A percentile compares a stretch with the other conserved stretches of the same genome.
Evolutionary conservation across 768 basidiomycete species (phyloP).

Genomic region (Cyclocybe cylindracea): DNA sequence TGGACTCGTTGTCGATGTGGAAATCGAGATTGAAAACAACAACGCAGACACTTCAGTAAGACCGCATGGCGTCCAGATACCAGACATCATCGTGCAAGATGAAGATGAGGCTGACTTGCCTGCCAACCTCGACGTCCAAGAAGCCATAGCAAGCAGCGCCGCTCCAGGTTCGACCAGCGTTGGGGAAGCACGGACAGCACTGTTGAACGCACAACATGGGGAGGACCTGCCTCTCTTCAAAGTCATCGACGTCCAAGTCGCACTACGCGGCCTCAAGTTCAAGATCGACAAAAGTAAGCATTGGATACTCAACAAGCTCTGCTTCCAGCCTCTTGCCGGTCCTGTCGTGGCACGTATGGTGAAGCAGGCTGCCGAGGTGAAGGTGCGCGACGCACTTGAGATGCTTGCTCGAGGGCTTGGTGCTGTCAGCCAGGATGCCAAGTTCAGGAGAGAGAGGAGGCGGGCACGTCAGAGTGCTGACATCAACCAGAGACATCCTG

Average conservation of each 20-base stretch:
- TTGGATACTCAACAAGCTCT: slow-evolving; percentile 38
- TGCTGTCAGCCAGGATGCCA: slow-evolving; percentile 23
- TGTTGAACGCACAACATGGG: neutral
- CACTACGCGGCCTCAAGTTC: slow-evolving; percentile 29
- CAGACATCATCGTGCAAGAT: slow-evolving; percentile 14
- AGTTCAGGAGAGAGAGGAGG: slow-evolving; percentile 10
- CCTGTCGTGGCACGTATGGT: slow-evolving; percentile 28
- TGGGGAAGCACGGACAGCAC: neutral
- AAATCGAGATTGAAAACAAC: slow-evolving; percentile 27
- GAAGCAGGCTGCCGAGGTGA: slow-evolving; percentile 26
- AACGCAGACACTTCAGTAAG: slow-evolving; percentile 4
- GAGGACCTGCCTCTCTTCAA: slow-evolving; percentile 24
- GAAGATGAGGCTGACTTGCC: slow-evolving; percentile 2
- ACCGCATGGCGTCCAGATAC: neutral
- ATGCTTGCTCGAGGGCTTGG: slow-evolving; percentile 27
- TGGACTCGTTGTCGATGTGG: slow-evolving; percentile 30
- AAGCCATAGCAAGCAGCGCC: slow-evolving; percentile 1
- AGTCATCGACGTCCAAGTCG: slow-evolving; percentile 29
- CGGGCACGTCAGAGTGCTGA: neutral
- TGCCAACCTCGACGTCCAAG: slow-evolving; percentile 10
- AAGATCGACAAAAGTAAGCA: slow-evolving; percentile 35
- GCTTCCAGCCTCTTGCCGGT: slow-evolving; percentile 36
- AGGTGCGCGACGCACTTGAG: slow-evolving; percentile 24
- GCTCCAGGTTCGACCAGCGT: neutral
- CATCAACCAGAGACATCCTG: slow-evolving; percentile 1